Evolutionary conservation across 2,329 filamentous ascomycete species (phyloP).

Genomic region (Diplodia scrobiculata): DNA sequence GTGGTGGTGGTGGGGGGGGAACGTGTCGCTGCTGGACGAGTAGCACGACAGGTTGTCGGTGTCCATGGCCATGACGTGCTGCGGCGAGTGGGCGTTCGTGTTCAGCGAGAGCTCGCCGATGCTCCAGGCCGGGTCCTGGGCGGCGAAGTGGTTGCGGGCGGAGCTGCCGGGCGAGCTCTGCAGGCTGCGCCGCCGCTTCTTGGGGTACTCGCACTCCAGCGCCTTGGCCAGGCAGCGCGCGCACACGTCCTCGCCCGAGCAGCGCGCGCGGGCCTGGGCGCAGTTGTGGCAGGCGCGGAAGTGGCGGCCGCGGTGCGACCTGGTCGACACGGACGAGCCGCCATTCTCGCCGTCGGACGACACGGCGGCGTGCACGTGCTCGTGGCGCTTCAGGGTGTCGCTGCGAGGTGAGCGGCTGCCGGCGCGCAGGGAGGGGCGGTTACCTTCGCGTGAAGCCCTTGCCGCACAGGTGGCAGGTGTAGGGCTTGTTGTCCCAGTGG

Average conservation of each 20-base stretch:
- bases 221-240: slow-evolving; percentile 21
- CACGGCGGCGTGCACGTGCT: slow-evolving; percentile 21
- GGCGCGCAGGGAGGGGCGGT: neutral
- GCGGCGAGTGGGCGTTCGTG: slow-evolving; percentile 6
- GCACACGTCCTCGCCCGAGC: slow-evolving; percentile 24
- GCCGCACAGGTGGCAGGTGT: slow-evolving; percentile 46
- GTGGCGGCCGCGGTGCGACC: slow-evolving; percentile 11
- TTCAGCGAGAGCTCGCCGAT: slow-evolving; percentile 11
- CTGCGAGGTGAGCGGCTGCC: slow-evolving; percentile 15
- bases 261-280: slow-evolving; percentile 28
- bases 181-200: slow-evolving; percentile 21
- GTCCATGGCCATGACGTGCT: slow-evolving; percentile 3
- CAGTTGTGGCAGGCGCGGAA: slow-evolving; percentile 27
- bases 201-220: slow-evolving; percentile 24
- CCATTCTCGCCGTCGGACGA: slow-evolving; percentile 18
- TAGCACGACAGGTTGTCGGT: slow-evolving; percentile 23
- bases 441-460: slow-evolving; percentile 49
- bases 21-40: slow-evolving; percentile 21
- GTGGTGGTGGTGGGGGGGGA: slow-evolving; percentile 1
- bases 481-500: slow-evolving; percentile 48
- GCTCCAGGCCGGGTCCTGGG: slow-evolving; percentile 22
- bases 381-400: slow-evolving; percentile 24
- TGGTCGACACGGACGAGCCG: slow-evolving; percentile 1
- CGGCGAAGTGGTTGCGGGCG: slow-evolving; percentile 5
- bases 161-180: neutral